Conservation (phyloP, 768 basidiomycete species). For the Termitomyces sp. region DNA sequence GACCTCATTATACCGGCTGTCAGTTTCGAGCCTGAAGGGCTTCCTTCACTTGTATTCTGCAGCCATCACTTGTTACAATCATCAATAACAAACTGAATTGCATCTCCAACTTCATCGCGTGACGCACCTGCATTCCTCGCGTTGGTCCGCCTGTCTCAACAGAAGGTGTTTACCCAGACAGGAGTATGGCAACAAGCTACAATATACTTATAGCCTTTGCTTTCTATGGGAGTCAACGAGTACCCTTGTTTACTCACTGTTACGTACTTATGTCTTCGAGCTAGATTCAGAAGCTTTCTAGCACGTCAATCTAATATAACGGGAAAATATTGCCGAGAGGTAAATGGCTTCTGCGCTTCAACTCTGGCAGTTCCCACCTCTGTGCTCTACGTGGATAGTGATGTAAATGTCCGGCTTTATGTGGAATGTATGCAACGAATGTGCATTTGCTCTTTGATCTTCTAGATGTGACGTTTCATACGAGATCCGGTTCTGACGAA, state of each 20-base stretch:
- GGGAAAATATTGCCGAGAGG: neutral
- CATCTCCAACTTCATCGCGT: conserved; percentile 1
- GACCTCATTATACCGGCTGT: conserved; percentile 18
- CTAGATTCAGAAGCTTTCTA: neutral
- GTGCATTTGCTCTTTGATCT: neutral
- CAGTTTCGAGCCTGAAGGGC: conserved; percentile 19
- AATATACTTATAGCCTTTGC: neutral
- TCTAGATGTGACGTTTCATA: neutral
- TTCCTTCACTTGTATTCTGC: conserved; percentile 11
- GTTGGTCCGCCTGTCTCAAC: neutral
- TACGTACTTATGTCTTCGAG: neutral
- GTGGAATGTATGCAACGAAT: neutral
- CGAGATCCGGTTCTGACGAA: neutral
- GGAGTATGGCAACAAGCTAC: neutral
- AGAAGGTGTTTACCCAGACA: neutral
- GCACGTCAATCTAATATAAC: neutral
- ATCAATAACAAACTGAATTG: conserved; percentile 17
- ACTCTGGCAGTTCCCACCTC: neutral
- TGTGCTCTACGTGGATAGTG: neutral
- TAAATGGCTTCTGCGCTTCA: neutral
- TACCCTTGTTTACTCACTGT: neutral
- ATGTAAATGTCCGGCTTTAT: no score
- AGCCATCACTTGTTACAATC: conserved; percentile 15
- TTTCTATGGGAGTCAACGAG: neutral
- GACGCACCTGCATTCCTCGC: neutral